Percentiles rank a stretch among this genome's conserved stretches.
Evolutionary conservation across 2,329 filamentous ascomycete species (phyloP).

Genomic region (Chrysoporthe austroafricana): DNA sequence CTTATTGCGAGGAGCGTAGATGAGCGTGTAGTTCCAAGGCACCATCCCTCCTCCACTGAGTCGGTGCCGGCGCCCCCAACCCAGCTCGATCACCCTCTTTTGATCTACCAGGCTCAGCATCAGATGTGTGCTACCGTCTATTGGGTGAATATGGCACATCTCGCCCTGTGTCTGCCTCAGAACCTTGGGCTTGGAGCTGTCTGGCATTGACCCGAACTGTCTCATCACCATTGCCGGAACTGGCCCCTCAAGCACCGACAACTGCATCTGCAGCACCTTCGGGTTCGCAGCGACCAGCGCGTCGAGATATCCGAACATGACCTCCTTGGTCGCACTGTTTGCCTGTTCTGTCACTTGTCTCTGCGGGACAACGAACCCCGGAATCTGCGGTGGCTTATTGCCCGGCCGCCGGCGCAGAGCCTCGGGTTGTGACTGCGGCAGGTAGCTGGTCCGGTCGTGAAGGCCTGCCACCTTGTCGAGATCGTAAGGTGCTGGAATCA

Average conservation of each 20-base stretch:
- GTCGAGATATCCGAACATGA: slow-evolving; percentile 35
- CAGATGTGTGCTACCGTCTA: slow-evolving; percentile 45
- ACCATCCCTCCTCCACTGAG: slow-evolving; percentile 37
- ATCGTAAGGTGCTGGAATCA: slow-evolving; percentile 32
- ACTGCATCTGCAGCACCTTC: slow-evolving; percentile 33
- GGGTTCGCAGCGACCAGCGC: slow-evolving; percentile 36
- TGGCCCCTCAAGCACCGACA: slow-evolving; percentile 39
- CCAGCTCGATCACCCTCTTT: slow-evolving; percentile 38
- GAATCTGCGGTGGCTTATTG: slow-evolving; percentile 33
- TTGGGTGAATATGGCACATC: slow-evolving; percentile 43
- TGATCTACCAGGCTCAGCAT: slow-evolving; percentile 44
- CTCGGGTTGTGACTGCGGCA: slow-evolving; percentile 11
- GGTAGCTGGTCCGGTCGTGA: slow-evolving; percentile 28
- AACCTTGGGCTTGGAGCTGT: slow-evolving; percentile 15
- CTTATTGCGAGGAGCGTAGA: slow-evolving; percentile 46
- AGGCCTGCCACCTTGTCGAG: slow-evolving; percentile 24
- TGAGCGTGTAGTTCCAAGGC: slow-evolving; percentile 44
- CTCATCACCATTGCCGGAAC: slow-evolving; percentile 37
- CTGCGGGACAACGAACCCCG: slow-evolving; percentile 42
- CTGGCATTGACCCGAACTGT: slow-evolving; percentile 27
- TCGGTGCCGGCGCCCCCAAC: slow-evolving; percentile 47
- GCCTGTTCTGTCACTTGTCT: slow-evolving; percentile 40
- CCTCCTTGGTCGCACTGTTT: slow-evolving; percentile 23
- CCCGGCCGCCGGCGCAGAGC: slow-evolving; percentile 27
- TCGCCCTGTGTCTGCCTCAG: slow-evolving; percentile 36